phyloP scores from a whole-genome alignment of 1,139 yeast genomes.

The Taphrina deformans region DNA sequence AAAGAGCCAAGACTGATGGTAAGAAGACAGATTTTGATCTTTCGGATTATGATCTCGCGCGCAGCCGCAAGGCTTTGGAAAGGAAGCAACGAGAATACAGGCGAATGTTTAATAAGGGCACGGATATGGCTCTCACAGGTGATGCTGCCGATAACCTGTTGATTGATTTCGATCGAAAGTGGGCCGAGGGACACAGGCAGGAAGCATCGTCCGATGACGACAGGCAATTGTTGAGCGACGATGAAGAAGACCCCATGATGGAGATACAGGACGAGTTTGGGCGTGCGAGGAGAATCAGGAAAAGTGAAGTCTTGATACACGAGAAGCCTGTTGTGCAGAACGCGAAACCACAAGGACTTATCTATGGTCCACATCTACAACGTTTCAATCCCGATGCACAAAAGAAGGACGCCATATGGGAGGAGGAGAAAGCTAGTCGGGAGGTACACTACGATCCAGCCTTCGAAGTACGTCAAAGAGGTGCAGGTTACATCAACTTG shows the following conservation, averaged over 20 bases:
- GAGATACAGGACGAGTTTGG: conserved; percentile 33
- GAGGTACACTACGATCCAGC: conserved; percentile 27
- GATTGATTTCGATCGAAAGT: conserved; percentile 32
- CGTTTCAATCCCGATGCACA: conserved; percentile 16
- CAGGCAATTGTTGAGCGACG: background rate
- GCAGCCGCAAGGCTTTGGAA: conserved; percentile 23
- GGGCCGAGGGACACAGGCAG: conserved; percentile 21
- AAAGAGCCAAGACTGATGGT: background rate
- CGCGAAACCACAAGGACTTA: background rate
- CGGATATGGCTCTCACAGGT: conserved; percentile 23
- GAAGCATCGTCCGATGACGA: conserved; percentile 3
- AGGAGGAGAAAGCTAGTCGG: conserved; percentile 18
- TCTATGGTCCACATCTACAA: conserved; percentile 24
- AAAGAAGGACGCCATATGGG: conserved; percentile 29
- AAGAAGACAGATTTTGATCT: background rate
- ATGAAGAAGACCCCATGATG: conserved; percentile 22
- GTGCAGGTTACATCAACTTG: conserved; percentile 27
- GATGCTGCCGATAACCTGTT: conserved; percentile 22
- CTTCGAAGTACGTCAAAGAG: conserved; percentile 21
- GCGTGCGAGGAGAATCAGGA: conserved; percentile 12
- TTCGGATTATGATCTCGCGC: conserved; percentile 11
- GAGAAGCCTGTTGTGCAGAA: conserved; percentile 10
- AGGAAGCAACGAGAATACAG: conserved; percentile 17
- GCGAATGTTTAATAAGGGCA: conserved; percentile 26
- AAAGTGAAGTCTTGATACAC: conserved; percentile 2